A percentile compares a stretch with the other conserved stretches of the same genome.
Evolutionary conservation across 306 rosid species (phyloP).

Genomic region (Cucurbita ficifolia): DNA sequence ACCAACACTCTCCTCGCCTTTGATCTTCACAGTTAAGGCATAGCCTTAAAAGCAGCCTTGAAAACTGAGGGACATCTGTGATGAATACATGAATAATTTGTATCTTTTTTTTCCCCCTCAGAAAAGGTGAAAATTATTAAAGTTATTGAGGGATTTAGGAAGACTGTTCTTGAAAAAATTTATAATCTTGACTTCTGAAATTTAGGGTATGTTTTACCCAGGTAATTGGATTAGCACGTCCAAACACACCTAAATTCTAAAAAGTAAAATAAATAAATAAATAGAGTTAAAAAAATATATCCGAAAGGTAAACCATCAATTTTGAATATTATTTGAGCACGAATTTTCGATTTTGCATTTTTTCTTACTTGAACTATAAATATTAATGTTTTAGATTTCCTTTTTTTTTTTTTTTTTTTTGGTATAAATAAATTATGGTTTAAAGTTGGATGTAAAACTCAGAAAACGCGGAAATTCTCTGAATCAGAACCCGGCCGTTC

Average conservation of each 20-base stretch:
- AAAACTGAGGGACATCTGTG: background rate
- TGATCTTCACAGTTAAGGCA: background rate
- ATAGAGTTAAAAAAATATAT: no score
- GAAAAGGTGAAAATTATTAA: background rate
- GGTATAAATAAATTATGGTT: no score
- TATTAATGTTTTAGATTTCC: no score
- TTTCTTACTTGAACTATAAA: no score
- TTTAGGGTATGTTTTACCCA: background rate
- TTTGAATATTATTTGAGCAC: background rate
- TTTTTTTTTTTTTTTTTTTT: no score
- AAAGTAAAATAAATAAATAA: no score
- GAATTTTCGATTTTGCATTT: no score
- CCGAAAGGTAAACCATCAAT: background rate
- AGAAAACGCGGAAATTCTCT: no score
- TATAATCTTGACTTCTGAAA: background rate
- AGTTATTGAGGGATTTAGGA: background rate
- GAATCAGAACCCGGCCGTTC: background rate
- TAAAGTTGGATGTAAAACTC: no score
- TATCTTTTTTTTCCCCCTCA: background rate
- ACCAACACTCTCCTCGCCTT: background rate
- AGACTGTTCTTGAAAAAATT: background rate
- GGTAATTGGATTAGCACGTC: background rate
- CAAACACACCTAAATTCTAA: background rate
- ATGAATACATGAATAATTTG: background rate
- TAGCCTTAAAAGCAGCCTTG: background rate